Evolutionary conservation across 2,329 filamentous ascomycete genomes (phyloP).

Genomic region (Sphaerulina populicola): DNA sequence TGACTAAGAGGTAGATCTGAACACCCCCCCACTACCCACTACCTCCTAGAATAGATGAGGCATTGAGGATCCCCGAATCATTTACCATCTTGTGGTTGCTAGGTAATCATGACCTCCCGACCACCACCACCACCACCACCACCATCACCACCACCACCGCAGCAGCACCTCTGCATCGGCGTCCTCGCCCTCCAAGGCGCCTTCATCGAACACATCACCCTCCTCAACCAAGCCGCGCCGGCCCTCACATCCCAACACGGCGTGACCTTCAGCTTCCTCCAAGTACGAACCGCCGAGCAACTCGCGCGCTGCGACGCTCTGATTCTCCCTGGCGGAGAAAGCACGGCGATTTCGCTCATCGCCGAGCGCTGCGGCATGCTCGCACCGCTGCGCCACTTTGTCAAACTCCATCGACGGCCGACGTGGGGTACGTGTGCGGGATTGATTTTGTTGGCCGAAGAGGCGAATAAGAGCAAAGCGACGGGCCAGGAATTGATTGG

Average conservation of each 20-base stretch:
- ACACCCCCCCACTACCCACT: too few species aligned
- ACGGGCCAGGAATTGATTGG: slow-evolving; percentile 91
- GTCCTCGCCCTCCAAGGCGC: slow-evolving; percentile 80
- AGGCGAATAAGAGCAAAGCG: slow-evolving; percentile 78
- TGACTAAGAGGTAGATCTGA: too few species aligned
- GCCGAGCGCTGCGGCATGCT: slow-evolving; percentile 72
- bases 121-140: not conserved
- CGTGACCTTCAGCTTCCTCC: slow-evolving; percentile 53
- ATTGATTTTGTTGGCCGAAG: slow-evolving; percentile 79
- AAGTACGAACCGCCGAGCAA: slow-evolving; percentile 69
- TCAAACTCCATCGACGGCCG: slow-evolving; percentile 74
- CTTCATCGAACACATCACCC: slow-evolving; percentile 76
- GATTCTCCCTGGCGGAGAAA: slow-evolving; percentile 88
- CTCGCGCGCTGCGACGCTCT: slow-evolving; percentile 69
- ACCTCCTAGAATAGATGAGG: too few species aligned
- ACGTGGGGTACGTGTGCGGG: slow-evolving; percentile 96
- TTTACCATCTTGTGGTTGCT: too few species aligned
- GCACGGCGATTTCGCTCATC: slow-evolving; percentile 84
- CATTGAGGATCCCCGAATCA: too few species aligned
- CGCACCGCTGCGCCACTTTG: slow-evolving; percentile 77
- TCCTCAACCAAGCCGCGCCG: slow-evolving; percentile 56
- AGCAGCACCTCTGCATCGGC: slow-evolving; percentile 44
- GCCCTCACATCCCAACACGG: slow-evolving; percentile 5
- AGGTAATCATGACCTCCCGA: too few species aligned
- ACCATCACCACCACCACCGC: slow-evolving; percentile 5